Conservation (phyloP, 1,284 basidiomycete species). For the Cronartium quercuum region DNA sequence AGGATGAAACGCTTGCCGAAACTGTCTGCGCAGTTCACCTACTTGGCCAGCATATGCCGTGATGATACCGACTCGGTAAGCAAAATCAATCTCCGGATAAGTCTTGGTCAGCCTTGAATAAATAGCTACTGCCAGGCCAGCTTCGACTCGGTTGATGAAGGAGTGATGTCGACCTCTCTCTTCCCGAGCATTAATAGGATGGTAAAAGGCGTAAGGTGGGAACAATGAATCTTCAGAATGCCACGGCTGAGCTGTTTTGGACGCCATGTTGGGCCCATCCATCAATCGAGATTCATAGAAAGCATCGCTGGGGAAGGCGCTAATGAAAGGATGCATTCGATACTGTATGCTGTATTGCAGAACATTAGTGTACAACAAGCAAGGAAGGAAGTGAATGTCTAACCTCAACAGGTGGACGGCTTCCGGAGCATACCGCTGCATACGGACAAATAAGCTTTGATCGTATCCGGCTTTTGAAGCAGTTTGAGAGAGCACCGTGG, state of each 20-base stretch:
- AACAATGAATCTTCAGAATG: conserved; percentile 67
- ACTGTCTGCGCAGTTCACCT: conserved; percentile 64
- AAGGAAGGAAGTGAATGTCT: conserved; percentile 39
- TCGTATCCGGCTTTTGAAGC: conserved; percentile 77
- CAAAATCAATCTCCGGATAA: conserved; percentile 57
- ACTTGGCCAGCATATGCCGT: conserved; percentile 85
- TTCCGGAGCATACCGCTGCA: conserved; percentile 70
- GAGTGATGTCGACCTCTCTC: conserved; percentile 58
- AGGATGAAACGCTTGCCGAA: conserved; percentile 65
- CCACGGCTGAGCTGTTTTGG: conserved; percentile 79
- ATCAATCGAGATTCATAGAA: conserved; percentile 78
- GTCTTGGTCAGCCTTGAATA: conserved; percentile 68
- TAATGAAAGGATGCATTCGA: conserved; percentile 98
- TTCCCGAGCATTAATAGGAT: conserved; percentile 56
- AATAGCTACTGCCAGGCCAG: conserved; percentile 67
- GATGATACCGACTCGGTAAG: conserved; percentile 77
- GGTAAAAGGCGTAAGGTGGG: conserved; percentile 83
- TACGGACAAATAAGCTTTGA: conserved; percentile 83
- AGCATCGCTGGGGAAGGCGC: conserved; percentile 73
- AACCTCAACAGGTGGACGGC: conserved; percentile 86
- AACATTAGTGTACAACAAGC: conserved; percentile 7
- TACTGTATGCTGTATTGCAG: conserved; percentile 74
- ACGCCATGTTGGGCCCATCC: conserved; percentile 83
- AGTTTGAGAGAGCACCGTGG: conserved; percentile 86
- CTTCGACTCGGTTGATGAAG: conserved; percentile 71